Evolutionary conservation across 139 green algal genomes (phyloP).

Genomic region (Micractinium conductrix): DNA sequence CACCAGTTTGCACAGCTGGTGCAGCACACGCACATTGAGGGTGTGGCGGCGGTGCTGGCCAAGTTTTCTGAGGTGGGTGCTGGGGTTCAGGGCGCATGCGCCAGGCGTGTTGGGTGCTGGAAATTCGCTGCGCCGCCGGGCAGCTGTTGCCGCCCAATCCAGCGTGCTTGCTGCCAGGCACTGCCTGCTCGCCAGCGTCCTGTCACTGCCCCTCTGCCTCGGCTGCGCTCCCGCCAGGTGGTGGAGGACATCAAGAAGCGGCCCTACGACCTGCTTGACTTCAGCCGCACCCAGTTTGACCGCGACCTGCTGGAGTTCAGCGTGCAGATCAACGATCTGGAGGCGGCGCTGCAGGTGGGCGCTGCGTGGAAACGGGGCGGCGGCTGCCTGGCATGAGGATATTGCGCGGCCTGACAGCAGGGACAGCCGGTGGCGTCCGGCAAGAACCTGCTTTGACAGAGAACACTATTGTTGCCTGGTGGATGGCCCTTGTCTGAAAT

Average conservation of each 20-base stretch:
- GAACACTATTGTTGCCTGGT: no score
- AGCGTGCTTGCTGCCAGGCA: background rate
- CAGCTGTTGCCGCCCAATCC: background rate
- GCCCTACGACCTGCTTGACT: constrained; percentile 94
- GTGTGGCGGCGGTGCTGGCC: constrained; percentile 75
- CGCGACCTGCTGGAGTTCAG: constrained; percentile 95
- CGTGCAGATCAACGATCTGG: constrained; percentile 95
- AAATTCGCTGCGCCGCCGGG: background rate
- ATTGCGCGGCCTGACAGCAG: no score
- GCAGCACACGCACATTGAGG: constrained; percentile 93
- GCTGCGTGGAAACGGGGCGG: no score
- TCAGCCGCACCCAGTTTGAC: constrained; percentile 87
- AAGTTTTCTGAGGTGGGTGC: constrained; percentile 79
- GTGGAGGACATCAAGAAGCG: constrained; percentile 88
- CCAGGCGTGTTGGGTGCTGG: background rate
- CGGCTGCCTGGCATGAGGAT: no score
- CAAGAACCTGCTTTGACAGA: no score
- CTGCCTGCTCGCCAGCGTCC: background rate
- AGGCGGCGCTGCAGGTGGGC: constrained; percentile 77
- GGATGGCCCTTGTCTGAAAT: background rate
- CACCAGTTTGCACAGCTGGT: constrained; percentile 87
- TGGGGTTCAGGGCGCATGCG: no score
- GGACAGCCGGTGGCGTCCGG: no score
- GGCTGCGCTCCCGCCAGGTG: constrained; percentile 11
- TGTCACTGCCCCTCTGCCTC: no score